Evolutionary conservation across 2,329 filamentous ascomycete species (phyloP), one percentile per base, ranked within the genome.

Genomic region (Ophiostoma novo-ulmi): DNA sequence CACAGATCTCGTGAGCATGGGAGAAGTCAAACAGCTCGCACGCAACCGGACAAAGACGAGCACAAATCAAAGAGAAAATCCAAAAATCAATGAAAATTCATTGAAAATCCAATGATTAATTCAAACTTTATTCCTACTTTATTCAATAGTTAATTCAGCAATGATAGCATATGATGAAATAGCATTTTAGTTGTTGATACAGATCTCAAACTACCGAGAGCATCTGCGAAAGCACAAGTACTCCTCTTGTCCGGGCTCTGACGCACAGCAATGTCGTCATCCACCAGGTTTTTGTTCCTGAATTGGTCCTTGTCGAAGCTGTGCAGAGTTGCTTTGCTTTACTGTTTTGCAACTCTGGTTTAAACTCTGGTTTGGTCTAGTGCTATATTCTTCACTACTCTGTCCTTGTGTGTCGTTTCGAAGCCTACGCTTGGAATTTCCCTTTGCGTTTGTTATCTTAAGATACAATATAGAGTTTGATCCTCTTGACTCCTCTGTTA

Each of bases 261-360:
- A 58, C n/a, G 52, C 52, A 58, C 52, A 58, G 52, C 52, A 58
- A 58, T 58, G 52, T 58, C 52, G 52, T 58, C 52, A 58, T 58
- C n/a, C 52, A 26, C n/a, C 52, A 58, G 52, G 52, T 58, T 58
- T 58, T 44, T 58, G 52, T 58, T 58, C 52, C 52, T 58, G 22
- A 26, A 26, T 26, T n/a, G 44, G 52, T 26, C 22, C 52, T 58
- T 58, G 52, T 26, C 13, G 44, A 26, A 10, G n/a, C 52, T 22
- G 52, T 58, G 52, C 52, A 26, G 52, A 22, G 22, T 14, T 58
- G n/a, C 52, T 58, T 22, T 58, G 44, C 44, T 48, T 48, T 14
- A 17, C 31, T 31, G 31, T 48, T 48, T n/a, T 48, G 44, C 44
- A 48, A 7, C 17, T 48, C 44, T 20, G 41, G 31, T 31, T 44